Conservation (phyloP, 225 moss, liverwort and hornwort species). For the Bryum argenteum region DNA sequence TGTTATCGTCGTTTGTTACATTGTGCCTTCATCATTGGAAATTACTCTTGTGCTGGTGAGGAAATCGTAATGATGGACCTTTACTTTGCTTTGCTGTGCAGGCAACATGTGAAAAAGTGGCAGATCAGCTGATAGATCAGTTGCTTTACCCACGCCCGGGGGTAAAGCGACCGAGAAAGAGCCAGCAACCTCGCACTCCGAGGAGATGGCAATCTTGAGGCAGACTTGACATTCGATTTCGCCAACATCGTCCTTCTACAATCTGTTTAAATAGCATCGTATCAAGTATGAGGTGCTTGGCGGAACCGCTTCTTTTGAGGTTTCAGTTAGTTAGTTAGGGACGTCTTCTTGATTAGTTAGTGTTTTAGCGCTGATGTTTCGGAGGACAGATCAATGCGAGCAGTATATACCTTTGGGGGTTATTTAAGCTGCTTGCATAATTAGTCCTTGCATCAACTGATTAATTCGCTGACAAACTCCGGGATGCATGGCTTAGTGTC, state of each 20-base stretch:
- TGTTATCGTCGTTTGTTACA: neutral
- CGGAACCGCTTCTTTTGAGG: constrained; percentile 22
- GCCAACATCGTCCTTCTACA: constrained; percentile 22
- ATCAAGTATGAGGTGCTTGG: constrained; percentile 19
- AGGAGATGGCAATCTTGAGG: constrained; percentile 53
- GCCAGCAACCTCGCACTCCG: constrained; percentile 52
- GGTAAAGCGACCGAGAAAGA: constrained; percentile 62
- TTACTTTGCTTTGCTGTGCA: constrained; percentile 27
- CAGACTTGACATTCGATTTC: constrained; percentile 10
- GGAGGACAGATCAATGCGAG: constrained; percentile 25
- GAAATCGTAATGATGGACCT: too few relatives aligned
- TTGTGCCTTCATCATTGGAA: neutral
- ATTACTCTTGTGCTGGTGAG: too few relatives aligned
- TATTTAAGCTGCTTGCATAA: too few relatives aligned
- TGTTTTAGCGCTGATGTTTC: constrained; percentile 28
- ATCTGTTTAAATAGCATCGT: constrained; percentile 20
- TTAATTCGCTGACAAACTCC: constrained; percentile 23
- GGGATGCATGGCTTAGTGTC: constrained; percentile 11
- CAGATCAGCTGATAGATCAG: constrained; percentile 71
- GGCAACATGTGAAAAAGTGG: constrained; percentile 64
- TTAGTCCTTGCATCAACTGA: constrained; percentile 20
- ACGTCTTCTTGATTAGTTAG: neutral
- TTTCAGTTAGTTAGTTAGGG: constrained; percentile 4
- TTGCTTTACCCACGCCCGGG: constrained; percentile 59
- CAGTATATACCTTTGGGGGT: constrained; percentile 19